These are phyloP conservation scores for Paracamarosporium sp. DNA, from an alignment of 2,329 filamentous ascomycete genomes.

Conservation along the genomic window DNA sequence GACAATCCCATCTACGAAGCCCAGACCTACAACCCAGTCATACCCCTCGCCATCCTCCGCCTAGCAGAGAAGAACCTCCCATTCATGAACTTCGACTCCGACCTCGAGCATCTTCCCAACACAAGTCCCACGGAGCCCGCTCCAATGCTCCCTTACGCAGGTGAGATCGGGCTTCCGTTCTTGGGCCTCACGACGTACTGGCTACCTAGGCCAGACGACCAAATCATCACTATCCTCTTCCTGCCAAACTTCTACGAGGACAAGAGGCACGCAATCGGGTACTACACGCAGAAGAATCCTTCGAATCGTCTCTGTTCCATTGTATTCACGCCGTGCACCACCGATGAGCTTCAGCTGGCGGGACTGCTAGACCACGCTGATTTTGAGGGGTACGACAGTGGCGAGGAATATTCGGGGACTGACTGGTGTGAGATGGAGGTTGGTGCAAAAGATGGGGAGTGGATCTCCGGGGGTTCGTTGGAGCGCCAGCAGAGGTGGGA, in stretches of 20 bases:
- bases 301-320: background rate
- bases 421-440: background rate
- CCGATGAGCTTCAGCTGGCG: background rate
- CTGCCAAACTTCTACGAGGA: slow-evolving; percentile 25
- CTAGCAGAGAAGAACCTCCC: slow-evolving; percentile 28
- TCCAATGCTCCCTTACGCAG: slow-evolving; percentile 6
- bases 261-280: slow-evolving; percentile 20
- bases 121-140: slow-evolving; percentile 1
- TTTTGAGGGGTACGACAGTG: background rate
- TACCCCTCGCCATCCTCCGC: slow-evolving; percentile 28
- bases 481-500: background rate
- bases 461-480: background rate
- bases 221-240: slow-evolving; percentile 14
- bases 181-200: slow-evolving; percentile 7
- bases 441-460: background rate
- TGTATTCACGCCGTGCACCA: slow-evolving; percentile 17
- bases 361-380: background rate
- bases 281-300: slow-evolving; percentile 9
- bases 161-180: background rate
- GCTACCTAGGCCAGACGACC: background rate
- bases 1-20: slow-evolving; percentile 21
- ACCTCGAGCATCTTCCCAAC: slow-evolving; percentile 28
- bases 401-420: background rate
- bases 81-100: slow-evolving; percentile 22
- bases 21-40: slow-evolving; percentile 20